These are phyloP conservation scores for Diaporthe vexans DNA, from an alignment of 2,329 filamentous ascomycete species.

Conservation along the genomic window DNA sequence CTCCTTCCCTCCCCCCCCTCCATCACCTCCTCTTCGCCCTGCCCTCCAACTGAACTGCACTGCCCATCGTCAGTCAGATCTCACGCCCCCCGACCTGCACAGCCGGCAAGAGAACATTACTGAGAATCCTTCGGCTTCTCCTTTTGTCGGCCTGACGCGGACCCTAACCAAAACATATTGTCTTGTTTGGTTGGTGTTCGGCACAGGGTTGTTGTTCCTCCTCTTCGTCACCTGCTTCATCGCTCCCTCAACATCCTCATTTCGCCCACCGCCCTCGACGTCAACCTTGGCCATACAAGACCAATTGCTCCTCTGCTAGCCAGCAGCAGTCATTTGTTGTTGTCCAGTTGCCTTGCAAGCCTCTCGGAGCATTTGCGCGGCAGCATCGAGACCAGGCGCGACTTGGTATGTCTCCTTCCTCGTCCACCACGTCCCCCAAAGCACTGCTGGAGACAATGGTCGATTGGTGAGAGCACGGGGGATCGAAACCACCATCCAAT, in stretches of 20 bases:
- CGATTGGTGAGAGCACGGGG: background rate
- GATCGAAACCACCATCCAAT: no score
- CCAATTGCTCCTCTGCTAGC: background rate
- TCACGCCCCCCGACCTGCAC: slow-evolving; percentile 5
- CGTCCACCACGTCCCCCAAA: background rate
- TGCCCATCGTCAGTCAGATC: slow-evolving; percentile 16
- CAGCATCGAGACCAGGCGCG: slow-evolving; percentile 9
- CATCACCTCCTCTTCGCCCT: background rate
- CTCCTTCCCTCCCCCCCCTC: background rate
- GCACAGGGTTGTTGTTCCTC: background rate
- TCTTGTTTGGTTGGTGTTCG: background rate
- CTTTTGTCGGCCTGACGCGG: background rate
- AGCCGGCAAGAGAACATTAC: background rate
- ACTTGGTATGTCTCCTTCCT: background rate
- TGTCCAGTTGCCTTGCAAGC: background rate
- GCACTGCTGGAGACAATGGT: background rate
- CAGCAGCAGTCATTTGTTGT: background rate
- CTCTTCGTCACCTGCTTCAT: background rate
- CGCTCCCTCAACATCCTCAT: background rate
- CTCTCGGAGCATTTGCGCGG: background rate
- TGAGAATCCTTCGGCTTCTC: background rate
- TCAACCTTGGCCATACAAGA: background rate
- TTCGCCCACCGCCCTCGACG: background rate
- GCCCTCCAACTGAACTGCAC: background rate
- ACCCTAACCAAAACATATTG: background rate